Evolutionary conservation across 225 moss, liverwort and hornwort genomes (phyloP).

Genomic region (Physcomitrellopsis africana): DNA sequence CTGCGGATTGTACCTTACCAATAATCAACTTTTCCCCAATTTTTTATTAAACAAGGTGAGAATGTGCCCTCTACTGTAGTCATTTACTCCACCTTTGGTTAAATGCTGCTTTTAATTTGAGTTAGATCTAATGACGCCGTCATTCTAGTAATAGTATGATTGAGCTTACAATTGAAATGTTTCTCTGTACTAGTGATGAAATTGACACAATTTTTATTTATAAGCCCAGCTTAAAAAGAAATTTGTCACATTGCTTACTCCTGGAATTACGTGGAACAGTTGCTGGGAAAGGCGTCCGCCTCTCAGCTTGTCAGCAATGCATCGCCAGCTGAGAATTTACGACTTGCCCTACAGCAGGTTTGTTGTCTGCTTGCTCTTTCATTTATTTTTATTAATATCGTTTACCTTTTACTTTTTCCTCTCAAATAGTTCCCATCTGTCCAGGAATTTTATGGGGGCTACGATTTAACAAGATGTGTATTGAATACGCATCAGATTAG

Average conservation of each 20-base stretch:
- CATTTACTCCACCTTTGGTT: background rate
- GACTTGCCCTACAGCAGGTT: slow-evolving; percentile 86
- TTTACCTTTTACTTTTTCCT: too few relatives aligned
- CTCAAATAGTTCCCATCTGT: too few relatives aligned
- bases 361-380: slow-evolving; percentile 12
- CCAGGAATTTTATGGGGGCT: too few relatives aligned
- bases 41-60: slow-evolving; percentile 91
- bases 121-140: background rate
- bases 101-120: background rate
- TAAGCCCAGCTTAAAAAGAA: background rate
- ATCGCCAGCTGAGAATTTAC: slow-evolving; percentile 84
- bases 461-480: background rate
- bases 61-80: background rate
- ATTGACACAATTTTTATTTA: background rate
- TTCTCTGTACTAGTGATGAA: background rate
- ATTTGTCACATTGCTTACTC: slow-evolving; percentile 25
- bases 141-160: background rate
- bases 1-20: slow-evolving; percentile 79
- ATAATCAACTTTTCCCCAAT: slow-evolving; percentile 84
- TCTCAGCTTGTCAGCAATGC: slow-evolving; percentile 82
- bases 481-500: background rate
- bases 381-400: background rate
- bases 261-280: slow-evolving; percentile 45
- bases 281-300: slow-evolving; percentile 82
- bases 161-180: background rate